phyloP scores from a whole-genome alignment of 805 yeast genomes.

The Saccharomycodes ludwigii region DNA sequence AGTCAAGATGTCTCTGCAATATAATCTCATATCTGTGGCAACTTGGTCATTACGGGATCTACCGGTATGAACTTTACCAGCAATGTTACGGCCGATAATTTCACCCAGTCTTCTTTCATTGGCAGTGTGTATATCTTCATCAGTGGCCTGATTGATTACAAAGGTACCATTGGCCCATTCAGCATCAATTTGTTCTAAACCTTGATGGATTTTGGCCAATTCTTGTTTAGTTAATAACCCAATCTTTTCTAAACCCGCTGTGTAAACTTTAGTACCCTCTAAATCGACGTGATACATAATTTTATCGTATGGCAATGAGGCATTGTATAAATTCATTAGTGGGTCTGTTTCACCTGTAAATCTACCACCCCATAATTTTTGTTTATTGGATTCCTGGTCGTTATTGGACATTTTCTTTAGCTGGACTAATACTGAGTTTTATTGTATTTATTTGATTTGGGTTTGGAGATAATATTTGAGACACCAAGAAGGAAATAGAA shows the following conservation, averaged over 20 bases:
- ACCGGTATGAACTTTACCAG: conserved; percentile 99
- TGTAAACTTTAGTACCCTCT: conserved; percentile 88
- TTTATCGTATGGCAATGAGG: conserved; percentile 91
- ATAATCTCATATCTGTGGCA: conserved; percentile 97
- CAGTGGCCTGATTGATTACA: conserved; percentile 28
- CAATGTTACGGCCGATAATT: conserved; percentile 80
- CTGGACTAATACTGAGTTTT: too few species aligned
- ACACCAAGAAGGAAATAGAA: background rate
- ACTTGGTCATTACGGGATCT: conserved; percentile 98
- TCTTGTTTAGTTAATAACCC: conserved; percentile 67
- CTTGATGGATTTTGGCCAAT: conserved; percentile 68
- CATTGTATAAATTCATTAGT: conserved; percentile 92
- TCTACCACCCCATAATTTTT: conserved; percentile 95
- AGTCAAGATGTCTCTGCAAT: conserved; percentile 64
- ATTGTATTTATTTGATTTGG: background rate
- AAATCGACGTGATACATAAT: conserved; percentile 91
- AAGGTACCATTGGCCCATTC: conserved; percentile 78
- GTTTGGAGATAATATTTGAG: background rate
- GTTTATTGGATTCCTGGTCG: conserved; percentile 22
- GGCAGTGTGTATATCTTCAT: conserved; percentile 98
- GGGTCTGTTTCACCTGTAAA: conserved; percentile 97
- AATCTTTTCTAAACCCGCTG: conserved; percentile 70
- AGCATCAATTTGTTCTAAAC: conserved; percentile 52
- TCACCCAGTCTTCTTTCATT: conserved; percentile 97
- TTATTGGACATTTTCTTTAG: conserved; percentile 13